Percentiles rank a stretch among this genome's conserved stretches.
These are phyloP conservation scores for Ambrosia trifida DNA, from an alignment of 129 eudicot species.

Conservation along the genomic window DNA sequence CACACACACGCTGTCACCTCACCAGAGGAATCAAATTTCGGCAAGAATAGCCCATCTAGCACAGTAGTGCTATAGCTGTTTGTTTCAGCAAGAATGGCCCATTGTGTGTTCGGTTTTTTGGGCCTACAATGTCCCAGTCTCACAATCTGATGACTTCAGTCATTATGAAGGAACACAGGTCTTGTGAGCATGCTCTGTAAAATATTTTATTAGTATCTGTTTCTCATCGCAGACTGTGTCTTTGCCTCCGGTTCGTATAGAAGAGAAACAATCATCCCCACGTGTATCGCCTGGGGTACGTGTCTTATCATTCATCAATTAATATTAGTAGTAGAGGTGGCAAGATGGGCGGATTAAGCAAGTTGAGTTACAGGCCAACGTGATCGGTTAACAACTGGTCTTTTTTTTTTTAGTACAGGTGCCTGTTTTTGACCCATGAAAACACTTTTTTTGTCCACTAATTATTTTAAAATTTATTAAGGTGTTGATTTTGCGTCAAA, in stretches of 20 bases:
- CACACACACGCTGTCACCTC: neutral
- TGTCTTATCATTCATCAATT: neutral
- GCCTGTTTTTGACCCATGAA: neutral
- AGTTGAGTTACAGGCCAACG: neutral
- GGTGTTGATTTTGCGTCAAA: neutral
- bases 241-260: conserved; percentile 42
- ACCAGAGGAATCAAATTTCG: neutral
- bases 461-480: neutral
- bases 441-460: neutral
- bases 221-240: conserved; percentile 53
- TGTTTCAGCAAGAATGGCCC: neutral
- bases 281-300: conserved; percentile 40
- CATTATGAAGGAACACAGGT: neutral
- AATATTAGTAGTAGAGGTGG: conserved; percentile 6
- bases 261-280: conserved; percentile 60
- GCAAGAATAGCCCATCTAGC: neutral
- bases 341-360: neutral
- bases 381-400: neutral
- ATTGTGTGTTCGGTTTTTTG: neutral
- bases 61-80: neutral
- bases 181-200: neutral
- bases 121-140: neutral
- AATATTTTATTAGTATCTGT: conserved; percentile 5
- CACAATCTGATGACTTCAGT: neutral
- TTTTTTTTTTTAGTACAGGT: neutral